Base-by-base conservation (phyloP, 164 flowering plant genomes). In the Houttuynia cordata region DNA sequence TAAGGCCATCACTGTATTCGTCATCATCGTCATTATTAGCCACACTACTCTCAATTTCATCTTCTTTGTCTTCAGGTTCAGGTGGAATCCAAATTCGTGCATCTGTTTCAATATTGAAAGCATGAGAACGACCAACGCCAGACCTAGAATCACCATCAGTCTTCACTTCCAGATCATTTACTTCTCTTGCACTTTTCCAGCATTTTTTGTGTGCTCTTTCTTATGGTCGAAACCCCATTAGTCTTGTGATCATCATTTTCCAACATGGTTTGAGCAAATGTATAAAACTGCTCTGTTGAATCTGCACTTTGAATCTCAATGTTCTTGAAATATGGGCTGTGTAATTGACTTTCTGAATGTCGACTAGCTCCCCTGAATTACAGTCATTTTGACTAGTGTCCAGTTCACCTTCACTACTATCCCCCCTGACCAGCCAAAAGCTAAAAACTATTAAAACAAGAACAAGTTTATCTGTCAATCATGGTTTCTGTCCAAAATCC, bases 61-160 rank as follows among this genome's bases (percentile, higher is more conserved):
- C 88, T 17, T 78, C 86, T n/a, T 75, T 64, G 51, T 85, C 81
- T 60, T 86, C 88, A 57, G 93, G 75, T 55, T 83, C 87, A 14
- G 99, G 99, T 22, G 90, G 96, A 47, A 77, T 69, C 96, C 96
- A 94, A 21, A 88, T 66, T 25, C 57, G 19, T 12, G 63, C 30
- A 52, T 79, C 78, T 64, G 64, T 68, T 47, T 77, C 79, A 63
- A 67, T 56, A 69, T 73, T 74, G 59, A 65, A 60, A 51, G 70
- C 37, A 56, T 62, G 61, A 68, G 71, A 68, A n/a, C 10, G 49
- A 14, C 63, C 78, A 37, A 50, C 12, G 52, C 45, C 76, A 25
- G 17, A 12, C 49, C 17, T 45, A 8, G n/a, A n/a, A 45, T 17
- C 17, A 17, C 49, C 12, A 17, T 45, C 49, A 45, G 49, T 45